Evolutionary conservation across 2,329 filamentous ascomycete genomes (phyloP).

Genomic region (Phaeoacremonium minimum): DNA sequence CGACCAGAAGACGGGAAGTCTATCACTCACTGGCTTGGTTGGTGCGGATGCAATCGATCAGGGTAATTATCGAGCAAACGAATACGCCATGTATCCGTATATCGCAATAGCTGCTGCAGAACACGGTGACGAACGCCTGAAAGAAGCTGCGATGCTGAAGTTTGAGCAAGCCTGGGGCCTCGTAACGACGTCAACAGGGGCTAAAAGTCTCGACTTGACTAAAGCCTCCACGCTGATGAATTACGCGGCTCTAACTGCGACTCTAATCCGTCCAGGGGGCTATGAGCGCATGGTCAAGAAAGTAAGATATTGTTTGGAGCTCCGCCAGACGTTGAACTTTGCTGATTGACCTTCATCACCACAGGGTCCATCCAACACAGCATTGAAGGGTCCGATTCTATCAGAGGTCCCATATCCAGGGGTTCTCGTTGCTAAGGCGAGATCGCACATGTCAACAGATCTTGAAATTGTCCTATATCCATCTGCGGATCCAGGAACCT

Average conservation of each 20-base stretch:
- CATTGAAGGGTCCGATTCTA: not conserved
- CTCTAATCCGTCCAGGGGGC: not conserved
- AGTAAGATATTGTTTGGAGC: no score
- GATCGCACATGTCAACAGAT: not conserved
- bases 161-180: not conserved
- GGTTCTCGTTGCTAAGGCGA: not conserved
- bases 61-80: not conserved
- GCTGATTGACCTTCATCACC: not conserved
- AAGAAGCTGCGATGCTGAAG: not conserved
- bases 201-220: no score
- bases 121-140: not conserved
- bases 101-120: not conserved
- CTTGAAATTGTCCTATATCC: not conserved
- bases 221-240: no score
- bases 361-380: not conserved
- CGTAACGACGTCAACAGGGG: no score
- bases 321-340: not conserved
- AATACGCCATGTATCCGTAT: not conserved
- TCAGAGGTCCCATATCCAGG: not conserved
- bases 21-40: not conserved
- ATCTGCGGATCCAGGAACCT: not conserved
- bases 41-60: not conserved
- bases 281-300: not conserved
- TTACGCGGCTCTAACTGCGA: no score
- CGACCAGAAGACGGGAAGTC: constrained; percentile 8